Base-by-base conservation (phyloP, 352 stramenopile species). In the Globisporangium cylindrosporum region DNA sequence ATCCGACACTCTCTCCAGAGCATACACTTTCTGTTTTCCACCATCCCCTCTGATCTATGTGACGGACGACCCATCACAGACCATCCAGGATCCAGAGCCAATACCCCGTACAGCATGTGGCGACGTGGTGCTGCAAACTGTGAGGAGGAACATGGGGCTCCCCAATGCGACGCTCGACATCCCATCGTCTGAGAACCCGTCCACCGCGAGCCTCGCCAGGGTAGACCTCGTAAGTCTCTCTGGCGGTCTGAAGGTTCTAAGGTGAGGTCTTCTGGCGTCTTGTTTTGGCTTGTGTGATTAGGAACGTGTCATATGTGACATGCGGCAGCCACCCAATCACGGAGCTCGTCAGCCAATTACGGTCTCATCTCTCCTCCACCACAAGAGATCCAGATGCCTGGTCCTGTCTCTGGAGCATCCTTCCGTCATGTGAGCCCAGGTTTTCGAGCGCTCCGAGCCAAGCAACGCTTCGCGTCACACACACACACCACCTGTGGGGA, bases 331-430 rank as follows among this genome's bases (percentile, higher is more conserved):
- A 56, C 49, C 49, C 29, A 22, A 25, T 43, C 25, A 59, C 12
- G 14, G 27, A 5, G 24, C 54, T 59, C 29, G 25, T 41, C 54
- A 59, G 53, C 53, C 53, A 58, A 29, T 20, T 32, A 25, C 29
- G n/a, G 25, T 36, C 54, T 14, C 43, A 49, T 22, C 43, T 49
- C 18, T 24, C 18, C 25, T 27, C 10, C 4, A 25, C 14, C 15
- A 12, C 24, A 46, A 61, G 32, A 62, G 29, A 62, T 62, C 56
- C 56, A n/a, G 56, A 59, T 43, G 12, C 9, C 55, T 62, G 56
- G 56, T 49, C 56, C 56, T 62, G 56, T 62, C 56, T 62, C 56
- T 62, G 56, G 56, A 62, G 56, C 29, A 62, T 62, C 56, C 32
- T 32, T 62, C 41, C 14, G 24, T 32, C 56, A 62, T n/a, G 56